A percentile compares a stretch with the other conserved stretches of the same genome.
Evolutionary conservation across 306 rosid genomes (phyloP).

Genomic region (Castanopsis chinensis): DNA sequence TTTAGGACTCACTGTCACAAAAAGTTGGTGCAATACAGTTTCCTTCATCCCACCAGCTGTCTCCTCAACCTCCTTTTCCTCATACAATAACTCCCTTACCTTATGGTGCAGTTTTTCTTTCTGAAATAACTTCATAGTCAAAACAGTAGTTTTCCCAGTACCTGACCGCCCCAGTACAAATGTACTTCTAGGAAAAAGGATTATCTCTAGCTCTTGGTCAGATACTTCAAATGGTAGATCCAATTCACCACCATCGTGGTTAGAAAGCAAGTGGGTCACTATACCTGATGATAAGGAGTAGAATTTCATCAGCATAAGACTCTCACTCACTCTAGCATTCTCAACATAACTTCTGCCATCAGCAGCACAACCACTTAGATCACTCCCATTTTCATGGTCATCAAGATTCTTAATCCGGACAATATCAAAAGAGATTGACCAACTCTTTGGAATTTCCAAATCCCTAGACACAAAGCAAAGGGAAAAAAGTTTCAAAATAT

Average conservation of each 20-base stretch:
- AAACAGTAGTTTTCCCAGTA: slow-evolving; percentile 81
- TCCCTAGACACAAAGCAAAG: slow-evolving; percentile 29
- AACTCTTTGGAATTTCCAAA: slow-evolving; percentile 53
- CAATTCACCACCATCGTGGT: slow-evolving; percentile 44
- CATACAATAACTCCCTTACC: slow-evolving; percentile 27
- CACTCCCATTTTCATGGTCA: slow-evolving; percentile 21
- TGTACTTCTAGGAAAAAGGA: slow-evolving; percentile 51
- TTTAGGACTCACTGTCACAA: slow-evolving; percentile 82
- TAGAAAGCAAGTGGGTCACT: slow-evolving; percentile 60
- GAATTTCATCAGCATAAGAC: slow-evolving; percentile 74
- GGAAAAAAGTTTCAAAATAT: not conserved
- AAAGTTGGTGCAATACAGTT: slow-evolving; percentile 51
- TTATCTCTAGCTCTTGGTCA: slow-evolving; percentile 60
- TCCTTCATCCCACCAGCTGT: slow-evolving; percentile 18
- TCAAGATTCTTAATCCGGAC: slow-evolving; percentile 33
- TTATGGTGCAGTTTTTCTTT: slow-evolving; percentile 47
- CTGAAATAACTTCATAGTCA: slow-evolving; percentile 71
- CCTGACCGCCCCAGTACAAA: slow-evolving; percentile 81
- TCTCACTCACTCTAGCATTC: slow-evolving; percentile 78
- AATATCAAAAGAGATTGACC: slow-evolving; percentile 40
- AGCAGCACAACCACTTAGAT: slow-evolving; percentile 17
- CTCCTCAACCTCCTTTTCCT: slow-evolving; percentile 4
- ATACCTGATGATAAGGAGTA: slow-evolving; percentile 48
- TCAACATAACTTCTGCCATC: slow-evolving; percentile 68
- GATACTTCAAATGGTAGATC: slow-evolving; percentile 80